phyloP scores from a whole-genome alignment of 495 filamentous ascomycete species.

The Pyrenula aspistea region DNA sequence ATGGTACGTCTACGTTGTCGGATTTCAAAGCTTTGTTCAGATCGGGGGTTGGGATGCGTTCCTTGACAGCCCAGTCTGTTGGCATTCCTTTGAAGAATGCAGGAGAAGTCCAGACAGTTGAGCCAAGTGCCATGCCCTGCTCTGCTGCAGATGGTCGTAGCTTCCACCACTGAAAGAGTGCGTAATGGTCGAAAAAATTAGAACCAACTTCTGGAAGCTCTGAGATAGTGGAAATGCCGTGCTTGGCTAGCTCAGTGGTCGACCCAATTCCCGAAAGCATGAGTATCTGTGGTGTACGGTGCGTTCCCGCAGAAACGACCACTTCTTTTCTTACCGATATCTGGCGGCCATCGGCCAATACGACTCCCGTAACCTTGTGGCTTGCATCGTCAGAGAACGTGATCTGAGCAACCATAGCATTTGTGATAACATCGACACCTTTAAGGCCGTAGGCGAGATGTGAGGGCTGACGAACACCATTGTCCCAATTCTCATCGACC shows the following conservation, averaged over 20 bases:
- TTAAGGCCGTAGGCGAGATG: conserved; percentile 16
- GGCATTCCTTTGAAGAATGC: conserved; percentile 19
- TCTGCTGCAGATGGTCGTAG: conserved; percentile 23
- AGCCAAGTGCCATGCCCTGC: conserved; percentile 17
- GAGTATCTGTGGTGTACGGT: conserved; percentile 34
- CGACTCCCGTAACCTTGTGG: conserved; percentile 14
- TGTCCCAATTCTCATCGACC: conserved; percentile 17
- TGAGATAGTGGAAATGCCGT: conserved; percentile 10
- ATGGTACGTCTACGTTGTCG: conserved; percentile 14
- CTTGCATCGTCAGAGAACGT: no score
- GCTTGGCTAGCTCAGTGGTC: conserved; percentile 9
- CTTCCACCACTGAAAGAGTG: conserved; percentile 22
- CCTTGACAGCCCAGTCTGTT: conserved; percentile 12
- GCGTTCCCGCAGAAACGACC: conserved; percentile 29
- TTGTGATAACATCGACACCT: no score
- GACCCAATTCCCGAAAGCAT: conserved; percentile 35
- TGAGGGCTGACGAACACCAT: conserved; percentile 24
- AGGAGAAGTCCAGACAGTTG: conserved; percentile 15
- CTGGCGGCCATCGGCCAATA: conserved; percentile 11
- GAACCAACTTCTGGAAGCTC: conserved; percentile 21
- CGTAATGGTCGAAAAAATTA: conserved; percentile 24
- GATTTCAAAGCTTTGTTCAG: conserved; percentile 17
- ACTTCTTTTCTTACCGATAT: conserved; percentile 27
- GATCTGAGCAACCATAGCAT: conserved; percentile 1
- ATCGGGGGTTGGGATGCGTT: conserved; percentile 5